Evolutionary conservation across 768 basidiomycete genomes (phyloP).

Genomic region (Lactarius psammicola): DNA sequence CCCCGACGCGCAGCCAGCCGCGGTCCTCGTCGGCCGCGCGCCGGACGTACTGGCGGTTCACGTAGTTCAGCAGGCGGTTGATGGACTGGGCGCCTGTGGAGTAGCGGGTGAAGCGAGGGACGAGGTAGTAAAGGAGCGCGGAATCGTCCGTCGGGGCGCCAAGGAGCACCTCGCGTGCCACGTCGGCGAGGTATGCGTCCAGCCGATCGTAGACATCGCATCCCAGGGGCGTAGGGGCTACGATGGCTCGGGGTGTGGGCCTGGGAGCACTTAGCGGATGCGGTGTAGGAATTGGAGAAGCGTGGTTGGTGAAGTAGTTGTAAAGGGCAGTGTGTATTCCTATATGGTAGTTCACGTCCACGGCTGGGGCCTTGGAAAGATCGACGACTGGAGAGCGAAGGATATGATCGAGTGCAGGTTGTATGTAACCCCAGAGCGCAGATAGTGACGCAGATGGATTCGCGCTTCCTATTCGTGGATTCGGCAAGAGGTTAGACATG

Average conservation of each 20-base stretch:
- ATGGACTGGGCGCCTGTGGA: conserved; percentile 64
- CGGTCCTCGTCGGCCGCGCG: conserved; percentile 75
- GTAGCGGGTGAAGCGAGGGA: conserved; percentile 70
- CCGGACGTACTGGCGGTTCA: conserved; percentile 70
- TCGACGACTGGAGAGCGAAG: conserved; percentile 65
- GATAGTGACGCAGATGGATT: conserved; percentile 73
- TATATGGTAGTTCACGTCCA: conserved; percentile 70
- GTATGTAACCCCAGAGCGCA: conserved; percentile 70
- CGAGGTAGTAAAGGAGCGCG: conserved; percentile 64
- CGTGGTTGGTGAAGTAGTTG: conserved; percentile 59
- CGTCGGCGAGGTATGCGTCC: conserved; percentile 66
- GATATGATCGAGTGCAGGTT: conserved; percentile 76
- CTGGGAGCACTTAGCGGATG: not conserved
- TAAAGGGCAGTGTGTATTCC: conserved; percentile 81
- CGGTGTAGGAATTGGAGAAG: conserved; percentile 19
- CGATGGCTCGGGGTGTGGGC: not conserved
- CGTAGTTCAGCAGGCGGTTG: conserved; percentile 71
- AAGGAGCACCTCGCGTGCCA: conserved; percentile 14
- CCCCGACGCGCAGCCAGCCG: conserved; percentile 70
- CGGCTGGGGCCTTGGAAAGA: conserved; percentile 59
- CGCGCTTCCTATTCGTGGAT: conserved; percentile 43
- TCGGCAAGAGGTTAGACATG: conserved; percentile 23
- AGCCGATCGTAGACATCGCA: conserved; percentile 69
- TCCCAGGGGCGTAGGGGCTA: conserved; percentile 35
- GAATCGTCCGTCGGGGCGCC: conserved; percentile 45